Percentiles rank a stretch among this genome's conserved stretches.
These are phyloP conservation scores for Hippophae rhamnoides DNA, from an alignment of 306 rosid species.

Conservation along the genomic window DNA sequence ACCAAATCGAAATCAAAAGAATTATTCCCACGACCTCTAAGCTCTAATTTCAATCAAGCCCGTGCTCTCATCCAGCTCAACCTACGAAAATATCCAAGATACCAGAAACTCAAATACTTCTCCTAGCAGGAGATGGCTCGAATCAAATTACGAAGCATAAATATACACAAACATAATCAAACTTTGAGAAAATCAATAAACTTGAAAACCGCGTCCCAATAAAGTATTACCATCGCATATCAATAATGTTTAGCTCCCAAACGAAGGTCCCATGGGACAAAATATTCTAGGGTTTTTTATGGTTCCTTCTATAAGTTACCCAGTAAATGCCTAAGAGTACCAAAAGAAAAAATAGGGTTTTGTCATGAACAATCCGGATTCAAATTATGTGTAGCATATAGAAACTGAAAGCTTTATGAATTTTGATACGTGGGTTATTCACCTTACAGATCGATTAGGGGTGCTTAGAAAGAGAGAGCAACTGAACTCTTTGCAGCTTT, in stretches of 20 bases:
- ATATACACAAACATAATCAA: conserved; percentile 23
- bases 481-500: not conserved
- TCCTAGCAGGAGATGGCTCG: not conserved
- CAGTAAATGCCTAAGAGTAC: conserved; percentile 13
- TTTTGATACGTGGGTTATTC: conserved; percentile 17
- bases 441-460: conserved; percentile 26
- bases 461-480: not conserved
- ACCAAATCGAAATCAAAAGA: conserved; percentile 8
- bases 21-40: conserved; percentile 3
- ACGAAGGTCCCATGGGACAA: conserved; percentile 9
- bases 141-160: conserved; percentile 15
- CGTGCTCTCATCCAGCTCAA: conserved; percentile 45
- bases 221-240: conserved; percentile 7
- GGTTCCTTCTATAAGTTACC: conserved; percentile 8
- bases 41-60: conserved; percentile 23
- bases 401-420: conserved; percentile 7
- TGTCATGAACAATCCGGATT: conserved; percentile 34
- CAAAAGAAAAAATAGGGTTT: conserved; percentile 37
- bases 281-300: conserved; percentile 28
- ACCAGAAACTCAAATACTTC: conserved; percentile 14
- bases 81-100: conserved; percentile 26
- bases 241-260: conserved; percentile 21
- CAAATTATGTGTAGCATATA: conserved; percentile 10
- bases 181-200: conserved; percentile 1
- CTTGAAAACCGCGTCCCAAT: conserved; percentile 4